Conservation (phyloP, 495 filamentous ascomycete genomes). For the Xylona heveae region DNA sequence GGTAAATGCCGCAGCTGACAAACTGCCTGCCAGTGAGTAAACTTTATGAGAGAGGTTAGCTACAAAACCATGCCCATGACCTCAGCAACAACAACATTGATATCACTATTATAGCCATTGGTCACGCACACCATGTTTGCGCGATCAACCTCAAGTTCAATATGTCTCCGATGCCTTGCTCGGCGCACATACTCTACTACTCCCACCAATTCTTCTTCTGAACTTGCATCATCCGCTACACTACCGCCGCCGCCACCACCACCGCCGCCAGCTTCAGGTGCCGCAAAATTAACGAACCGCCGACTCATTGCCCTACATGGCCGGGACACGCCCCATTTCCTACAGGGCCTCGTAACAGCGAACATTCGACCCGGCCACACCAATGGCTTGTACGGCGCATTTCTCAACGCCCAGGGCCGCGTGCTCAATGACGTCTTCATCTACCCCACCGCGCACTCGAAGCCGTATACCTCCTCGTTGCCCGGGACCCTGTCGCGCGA, state of each 20-base stretch:
- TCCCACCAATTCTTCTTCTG: background rate
- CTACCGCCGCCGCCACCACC: no score
- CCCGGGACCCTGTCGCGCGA: slow-evolving; percentile 7
- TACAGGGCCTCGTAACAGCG: slow-evolving; percentile 70
- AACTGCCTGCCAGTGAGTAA: no score
- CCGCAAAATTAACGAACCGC: slow-evolving; percentile 40
- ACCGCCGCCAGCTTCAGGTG: slow-evolving; percentile 22
- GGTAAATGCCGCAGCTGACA: no score
- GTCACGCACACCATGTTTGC: no score
- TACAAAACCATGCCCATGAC: no score
- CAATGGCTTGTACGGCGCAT: slow-evolving; percentile 49
- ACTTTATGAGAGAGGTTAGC: no score
- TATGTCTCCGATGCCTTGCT: background rate
- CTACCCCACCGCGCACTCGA: slow-evolving; percentile 28
- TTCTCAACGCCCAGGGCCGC: slow-evolving; percentile 64
- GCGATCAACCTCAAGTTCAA: no score
- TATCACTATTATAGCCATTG: no score
- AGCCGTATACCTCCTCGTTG: background rate
- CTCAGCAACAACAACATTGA: no score
- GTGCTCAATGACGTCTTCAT: slow-evolving; percentile 80
- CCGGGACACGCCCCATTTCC: slow-evolving; percentile 54
- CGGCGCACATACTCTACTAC: background rate
- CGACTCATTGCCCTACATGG: slow-evolving; percentile 61
- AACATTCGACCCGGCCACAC: slow-evolving; percentile 34
- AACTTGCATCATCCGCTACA: slow-evolving; percentile 8